Base-by-base conservation (phyloP, 345 rosid genomes). In the Anastatica hierochuntica region DNA sequence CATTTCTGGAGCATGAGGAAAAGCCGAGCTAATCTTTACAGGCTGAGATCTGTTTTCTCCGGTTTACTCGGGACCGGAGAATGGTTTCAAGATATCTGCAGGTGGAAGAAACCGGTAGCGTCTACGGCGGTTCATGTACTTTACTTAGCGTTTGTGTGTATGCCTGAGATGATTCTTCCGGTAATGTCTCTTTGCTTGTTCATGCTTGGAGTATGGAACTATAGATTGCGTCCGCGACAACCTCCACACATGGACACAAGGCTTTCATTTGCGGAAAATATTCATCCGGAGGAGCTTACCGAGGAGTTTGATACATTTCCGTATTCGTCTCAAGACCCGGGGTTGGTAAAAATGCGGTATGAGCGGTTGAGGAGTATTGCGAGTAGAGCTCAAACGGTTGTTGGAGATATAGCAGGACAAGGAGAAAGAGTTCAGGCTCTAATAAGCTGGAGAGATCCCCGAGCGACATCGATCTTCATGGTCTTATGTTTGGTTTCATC, bases 1-100 rank as follows among this genome's bases (percentile, higher is more conserved):
- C 99, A 88, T 64, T 63, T 85, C 41, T 94, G 95, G 95, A 94
- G 99, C 69, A 80, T 85, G 90, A 85, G 99, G 71, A 77, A 88
- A 58, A 88, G 99, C 80, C 78, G 88, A 67, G 97, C 97, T 0
- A 88, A 94, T 73, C 80, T 94, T 29, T 83, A 70, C 42, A 76
- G 97, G 17, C 64, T 94, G 49, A 77, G 56, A 74, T 50, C 78
- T 0, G 88, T 88, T 59, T 75, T 88, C 66, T 53, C 83, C 0
- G 74, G 94, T 43, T 41, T 88, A 38, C 60, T 85, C 1, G 70
- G 83, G 1, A 72, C 77, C 1, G 83, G 84, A 18, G 85, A 69
- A 58, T 81, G 85, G 94, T 88, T 88, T 44, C 90, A 82, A 41
- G 88, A 88, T 20, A 84, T 92, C 1, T 81, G 95, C 76, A 62